phyloP scores from a whole-genome alignment of 2,329 filamentous ascomycete genomes.

The Ophiocordyceps camponoti-saundersi region DNA sequence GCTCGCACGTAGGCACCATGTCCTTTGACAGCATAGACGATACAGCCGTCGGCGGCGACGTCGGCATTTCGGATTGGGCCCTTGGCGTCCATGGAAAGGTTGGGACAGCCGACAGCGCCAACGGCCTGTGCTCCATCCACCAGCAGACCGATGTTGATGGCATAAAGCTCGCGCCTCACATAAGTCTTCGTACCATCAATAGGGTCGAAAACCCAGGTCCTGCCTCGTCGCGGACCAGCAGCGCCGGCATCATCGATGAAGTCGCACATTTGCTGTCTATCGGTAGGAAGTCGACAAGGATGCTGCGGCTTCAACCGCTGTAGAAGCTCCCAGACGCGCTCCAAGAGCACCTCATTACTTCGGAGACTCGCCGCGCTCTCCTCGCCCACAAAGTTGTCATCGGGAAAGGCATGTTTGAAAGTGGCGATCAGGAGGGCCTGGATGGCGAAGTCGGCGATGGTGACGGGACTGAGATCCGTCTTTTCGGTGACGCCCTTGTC shows the following conservation, averaged over 20 bases:
- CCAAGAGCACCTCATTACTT: conserved; percentile 21
- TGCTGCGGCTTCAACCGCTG: conserved; percentile 11
- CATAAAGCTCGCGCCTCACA: conserved; percentile 34
- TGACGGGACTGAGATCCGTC: conserved; percentile 38
- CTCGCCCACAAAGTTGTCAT: conserved; percentile 36
- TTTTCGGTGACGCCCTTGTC: conserved; percentile 36
- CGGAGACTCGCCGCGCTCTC: conserved; percentile 33
- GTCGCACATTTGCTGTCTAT: conserved; percentile 28
- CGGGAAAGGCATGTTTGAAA: conserved; percentile 31
- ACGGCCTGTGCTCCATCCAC: conserved; percentile 31
- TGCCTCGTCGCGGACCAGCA: conserved; percentile 18
- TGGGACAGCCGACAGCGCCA: conserved; percentile 31
- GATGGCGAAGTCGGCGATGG: conserved; percentile 41
- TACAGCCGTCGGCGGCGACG: conserved; percentile 24
- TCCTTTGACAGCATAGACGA: conserved; percentile 31
- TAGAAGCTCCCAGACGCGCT: conserved; percentile 30
- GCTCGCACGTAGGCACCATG: conserved; percentile 30
- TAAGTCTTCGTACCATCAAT: conserved; percentile 45
- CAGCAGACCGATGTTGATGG: conserved; percentile 37
- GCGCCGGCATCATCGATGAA: conserved; percentile 34
- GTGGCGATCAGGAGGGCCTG: conserved; percentile 36
- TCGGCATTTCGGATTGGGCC: conserved; percentile 24
- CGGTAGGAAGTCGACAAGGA: conserved; percentile 11
- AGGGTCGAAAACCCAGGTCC: conserved; percentile 42
- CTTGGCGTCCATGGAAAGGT: conserved; percentile 20